A percentile compares a stretch with the other conserved stretches of the same genome.
Conservation (phyloP, 192 early-diverging fungal genomes). For the Endogone sp. region DNA sequence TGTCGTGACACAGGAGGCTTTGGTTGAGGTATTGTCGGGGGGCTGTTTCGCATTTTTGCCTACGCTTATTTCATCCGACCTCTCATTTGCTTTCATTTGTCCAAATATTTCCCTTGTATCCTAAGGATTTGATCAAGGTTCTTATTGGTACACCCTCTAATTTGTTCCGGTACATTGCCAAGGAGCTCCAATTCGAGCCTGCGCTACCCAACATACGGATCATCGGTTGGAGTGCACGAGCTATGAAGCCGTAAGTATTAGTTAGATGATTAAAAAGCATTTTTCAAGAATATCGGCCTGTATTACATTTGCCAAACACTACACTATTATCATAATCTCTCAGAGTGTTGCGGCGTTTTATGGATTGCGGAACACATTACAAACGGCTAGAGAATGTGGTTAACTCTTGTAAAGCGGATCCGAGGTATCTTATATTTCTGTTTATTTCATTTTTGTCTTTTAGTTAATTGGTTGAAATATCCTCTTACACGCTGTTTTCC, state of each 20-base stretch:
- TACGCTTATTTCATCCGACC: too few species aligned
- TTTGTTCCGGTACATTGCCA: slow-evolving; percentile 5
- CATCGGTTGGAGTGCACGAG: slow-evolving; percentile 4
- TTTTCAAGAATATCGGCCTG: too few species aligned
- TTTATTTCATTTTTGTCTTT: neutral
- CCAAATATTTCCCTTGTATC: neutral
- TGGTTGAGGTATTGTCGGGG: neutral
- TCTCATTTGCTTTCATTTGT: too few species aligned
- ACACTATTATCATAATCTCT: too few species aligned
- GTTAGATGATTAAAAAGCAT: neutral
- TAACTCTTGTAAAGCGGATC: slow-evolving; percentile 18
- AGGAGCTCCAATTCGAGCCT: slow-evolving; percentile 1
- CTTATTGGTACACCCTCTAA: slow-evolving; percentile 11
- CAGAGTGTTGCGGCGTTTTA: neutral
- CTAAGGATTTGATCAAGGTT: slow-evolving; percentile 3
- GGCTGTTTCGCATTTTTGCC: too few species aligned
- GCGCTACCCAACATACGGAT: slow-evolving; percentile 4
- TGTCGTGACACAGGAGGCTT: neutral
- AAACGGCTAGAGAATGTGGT: slow-evolving; percentile 23
- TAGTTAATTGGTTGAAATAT: slow-evolving; percentile 17
- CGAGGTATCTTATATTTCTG: slow-evolving; percentile 15
- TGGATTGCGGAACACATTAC: slow-evolving; percentile 22
- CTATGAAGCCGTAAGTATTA: neutral
- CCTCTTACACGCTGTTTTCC: neutral
- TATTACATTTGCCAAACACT: too few species aligned